A percentile compares a stretch with the other conserved stretches of the same genome.
phyloP scores from a whole-genome alignment of 495 filamentous ascomycete genomes.

The Glarea lozoyensis region DNA sequence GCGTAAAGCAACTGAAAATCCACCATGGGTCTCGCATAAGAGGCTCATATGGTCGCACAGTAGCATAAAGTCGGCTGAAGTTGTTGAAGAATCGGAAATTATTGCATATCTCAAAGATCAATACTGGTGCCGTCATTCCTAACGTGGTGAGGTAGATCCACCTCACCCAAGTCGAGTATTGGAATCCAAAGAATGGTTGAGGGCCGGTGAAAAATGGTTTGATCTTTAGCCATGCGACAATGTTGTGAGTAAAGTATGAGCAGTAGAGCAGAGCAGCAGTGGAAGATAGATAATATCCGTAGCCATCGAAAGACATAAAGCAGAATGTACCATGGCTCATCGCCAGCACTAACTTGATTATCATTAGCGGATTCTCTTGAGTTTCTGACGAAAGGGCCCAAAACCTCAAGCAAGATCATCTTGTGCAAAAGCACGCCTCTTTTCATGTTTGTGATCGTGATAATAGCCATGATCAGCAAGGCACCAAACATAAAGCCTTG shows the following conservation, averaged over 20 bases:
- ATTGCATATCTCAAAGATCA: constrained; percentile 39
- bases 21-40: constrained; percentile 62
- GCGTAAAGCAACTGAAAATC: constrained; percentile 40
- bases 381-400: constrained; percentile 3
- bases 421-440: constrained; percentile 34
- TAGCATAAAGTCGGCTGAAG: constrained; percentile 38
- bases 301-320: constrained; percentile 31
- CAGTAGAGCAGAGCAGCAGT: constrained; percentile 37
- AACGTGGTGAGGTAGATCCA: constrained; percentile 33
- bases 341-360: constrained; percentile 14
- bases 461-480: constrained; percentile 36
- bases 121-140: constrained; percentile 33
- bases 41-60: constrained; percentile 42
- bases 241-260: constrained; percentile 39
- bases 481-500: constrained; percentile 39
- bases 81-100: constrained; percentile 43
- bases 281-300: constrained; percentile 38
- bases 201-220: constrained; percentile 33
- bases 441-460: constrained; percentile 36
- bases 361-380: not conserved
- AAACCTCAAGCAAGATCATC: constrained; percentile 37
- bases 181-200: no score
- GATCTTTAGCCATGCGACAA: constrained; percentile 43
- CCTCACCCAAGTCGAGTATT: constrained; percentile 24
- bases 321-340: constrained; percentile 37